Evolutionary conservation across 768 basidiomycete species (phyloP), one percentile per base, ranked within the genome.

Genomic region (Gymnopilus junonius): DNA sequence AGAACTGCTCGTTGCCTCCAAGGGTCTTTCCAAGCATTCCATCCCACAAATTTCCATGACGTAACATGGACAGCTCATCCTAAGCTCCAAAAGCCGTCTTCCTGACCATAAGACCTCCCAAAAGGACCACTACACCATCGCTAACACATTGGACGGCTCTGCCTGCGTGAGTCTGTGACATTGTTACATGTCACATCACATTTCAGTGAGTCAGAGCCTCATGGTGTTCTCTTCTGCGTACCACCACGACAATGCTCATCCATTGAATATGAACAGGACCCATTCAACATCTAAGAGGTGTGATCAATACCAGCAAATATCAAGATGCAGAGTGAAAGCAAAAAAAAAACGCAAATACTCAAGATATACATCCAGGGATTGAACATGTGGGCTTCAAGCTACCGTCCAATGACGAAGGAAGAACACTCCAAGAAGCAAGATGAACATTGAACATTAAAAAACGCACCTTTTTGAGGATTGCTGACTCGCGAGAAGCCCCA

Each of bases 201-300:
- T 51, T 17, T 51, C 29, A 51, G 48, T 51, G 31, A 51, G 48
- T 51, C 48, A 51, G 48, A 31, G 48, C 48, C 48, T 51, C 48
- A 51, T 32, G 29, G 48, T 15, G 3, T 15, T 20, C 17, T 51
- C 48, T 32, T 48, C 48, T 29, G 31, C 17, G 48, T 51, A 8
- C 48, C 48, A 51, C 48, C 48, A 51, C n/a, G 48, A 51, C n/a
- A 51, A 51, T 51, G 48, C 48, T 51, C 48, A 51, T 51, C 48
- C 21, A 29, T 17, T 51, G 48, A 51, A 29, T 15, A 32, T 51
- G 31, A 51, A 51, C 48, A 51, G 48, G 48, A 15, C 6, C 48
- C 7, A 3, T 51, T n/a, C 48, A 32, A 27, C 32, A 51, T 51
- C 45, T 51, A n/a, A 51, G 48, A 51, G 48, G 48, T 51, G 48